Evolutionary conservation across 31 red algal species (phyloP), one percentile per base, ranked within the genome.

Genomic region (Odonthalia washingtoniensis): DNA sequence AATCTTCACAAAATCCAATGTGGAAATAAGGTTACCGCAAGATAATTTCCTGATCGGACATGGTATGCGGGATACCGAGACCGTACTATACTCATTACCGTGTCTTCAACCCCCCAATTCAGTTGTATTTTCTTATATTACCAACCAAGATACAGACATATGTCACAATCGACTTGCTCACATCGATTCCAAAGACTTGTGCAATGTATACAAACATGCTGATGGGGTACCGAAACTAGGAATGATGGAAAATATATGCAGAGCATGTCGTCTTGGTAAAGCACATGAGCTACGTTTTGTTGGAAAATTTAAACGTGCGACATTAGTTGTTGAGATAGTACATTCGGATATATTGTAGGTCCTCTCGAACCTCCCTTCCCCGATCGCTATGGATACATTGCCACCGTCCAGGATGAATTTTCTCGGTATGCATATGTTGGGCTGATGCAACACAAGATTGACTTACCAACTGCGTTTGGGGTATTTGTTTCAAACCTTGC

Each of bases 291-390:
- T 80, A 45, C 76, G 41, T 4, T 80, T 57, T 35, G 31, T 27
- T 3, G 76, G 76, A 46, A 44, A 83, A 24, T 83, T 68, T 57
- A 40, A 31, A 26, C 4, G 62, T 4, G 79, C 62, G 5, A 28
- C 31, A 30, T 31, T 24, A 36, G 28, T 83, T 3, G 79, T 49
- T 68, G 79, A 83, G 26, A 26, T 83, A 26, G 57, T 40, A 4
- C 79, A 83, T 40, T 83, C 79, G 31, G 79, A n/a, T n/a, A 39
- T 26, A 69, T 83, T 68, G 4, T 83, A 40, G 79, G 79, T 3
- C 57, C 53, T 3, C 35, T 83, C 38, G 57, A 68, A 40, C 53
- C 9, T 24, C 63, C 57, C 30, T 83, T 38, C 62, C 79, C 79
- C 14, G 62, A 83, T 26, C 16, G 62, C 21, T 68, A 68, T 34